Evolutionary conservation across 441 rosid species (phyloP), one percentile per base, ranked within the genome.

Genomic region (Syzygium syzygioides): DNA sequence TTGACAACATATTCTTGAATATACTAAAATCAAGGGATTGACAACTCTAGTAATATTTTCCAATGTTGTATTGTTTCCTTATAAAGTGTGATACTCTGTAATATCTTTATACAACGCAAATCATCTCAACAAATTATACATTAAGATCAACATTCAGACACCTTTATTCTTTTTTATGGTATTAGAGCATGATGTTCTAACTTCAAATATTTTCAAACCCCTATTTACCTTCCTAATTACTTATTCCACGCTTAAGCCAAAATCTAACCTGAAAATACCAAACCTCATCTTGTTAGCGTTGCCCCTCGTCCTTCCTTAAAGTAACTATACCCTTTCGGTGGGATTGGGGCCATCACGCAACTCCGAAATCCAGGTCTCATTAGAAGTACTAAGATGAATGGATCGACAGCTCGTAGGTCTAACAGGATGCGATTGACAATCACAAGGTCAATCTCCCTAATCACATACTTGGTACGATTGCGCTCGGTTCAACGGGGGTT

Each of bases 281-380:
- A 28, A 28, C 9, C 18, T 28, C 0, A 14, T 28, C 18, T 14
- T 60, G 68, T 4, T 3, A 14, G 9, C 14, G 34, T 1, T 28
- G 18, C 68, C 68, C n/a, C 68, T 60, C 9, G 8, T 28, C 68
- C 34, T 28, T 60, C 34, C 68, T 60, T 13, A 28, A 28, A 60
- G 68, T 17, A 60, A 7, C 9, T 6, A 6, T 60, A 28, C 6
- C 68, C n/a, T 60, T 60, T 60, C 0, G 17, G 34, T 60, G 68
- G 34, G 68, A 17, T 8, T 8, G 3, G 0, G 9, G 0, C 68
- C 68, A 0, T 0, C 28, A 28, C 2, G 9, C 34, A 0, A 60
- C 34, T 60, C 32, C 4, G 0, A 14, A 60, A 60, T 28, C 9
- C 18, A 60, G n/a, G 68, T 60, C 32, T 60, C 6, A 28, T 60